Percentiles rank a stretch among this genome's conserved stretches.
phyloP scores from a whole-genome alignment of 2,329 filamentous ascomycete genomes.

The Diplodia scrobiculata region DNA sequence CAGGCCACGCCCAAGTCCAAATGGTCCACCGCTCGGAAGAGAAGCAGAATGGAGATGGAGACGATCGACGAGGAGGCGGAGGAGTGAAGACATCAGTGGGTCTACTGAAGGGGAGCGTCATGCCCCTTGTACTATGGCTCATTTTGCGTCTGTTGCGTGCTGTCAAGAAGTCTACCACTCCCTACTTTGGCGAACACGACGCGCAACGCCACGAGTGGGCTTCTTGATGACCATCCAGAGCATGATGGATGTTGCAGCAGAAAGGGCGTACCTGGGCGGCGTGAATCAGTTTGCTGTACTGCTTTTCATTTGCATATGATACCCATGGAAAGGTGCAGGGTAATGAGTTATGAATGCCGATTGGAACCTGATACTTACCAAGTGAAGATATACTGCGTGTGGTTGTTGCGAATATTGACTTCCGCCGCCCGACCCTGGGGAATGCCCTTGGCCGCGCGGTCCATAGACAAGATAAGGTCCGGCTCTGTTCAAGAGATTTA shows the following conservation, averaged over 20 bases:
- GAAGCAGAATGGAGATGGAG: slow-evolving; percentile 42
- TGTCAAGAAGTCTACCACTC: slow-evolving; percentile 62
- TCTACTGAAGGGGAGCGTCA: not conserved
- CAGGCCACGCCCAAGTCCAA: slow-evolving; percentile 49
- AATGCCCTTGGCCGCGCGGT: slow-evolving; percentile 76
- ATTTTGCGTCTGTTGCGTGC: not conserved
- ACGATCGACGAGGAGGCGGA: slow-evolving; percentile 45
- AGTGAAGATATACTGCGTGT: slow-evolving; percentile 97
- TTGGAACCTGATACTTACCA: slow-evolving; percentile 64
- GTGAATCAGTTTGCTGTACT: not conserved
- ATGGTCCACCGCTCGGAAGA: slow-evolving; percentile 37
- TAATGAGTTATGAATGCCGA: not conserved
- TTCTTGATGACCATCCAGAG: slow-evolving; percentile 93
- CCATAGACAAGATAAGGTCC: slow-evolving; percentile 73
- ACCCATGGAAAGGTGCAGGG: not conserved
- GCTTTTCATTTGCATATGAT: slow-evolving; percentile 9
- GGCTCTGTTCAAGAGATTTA: slow-evolving; percentile 59
- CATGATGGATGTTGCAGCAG: slow-evolving; percentile 87
- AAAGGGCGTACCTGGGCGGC: slow-evolving; percentile 74
- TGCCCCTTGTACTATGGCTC: not conserved
- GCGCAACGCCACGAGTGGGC: slow-evolving; percentile 70
- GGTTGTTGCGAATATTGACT: slow-evolving; percentile 93
- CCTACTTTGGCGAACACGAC: slow-evolving; percentile 74
- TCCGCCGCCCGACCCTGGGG: slow-evolving; percentile 86
- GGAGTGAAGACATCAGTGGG: slow-evolving; percentile 6